Evolutionary conservation across 805 yeast genomes (phyloP), one percentile per base, ranked within the genome.

Genomic region (Kazachstania kunashirensis): DNA sequence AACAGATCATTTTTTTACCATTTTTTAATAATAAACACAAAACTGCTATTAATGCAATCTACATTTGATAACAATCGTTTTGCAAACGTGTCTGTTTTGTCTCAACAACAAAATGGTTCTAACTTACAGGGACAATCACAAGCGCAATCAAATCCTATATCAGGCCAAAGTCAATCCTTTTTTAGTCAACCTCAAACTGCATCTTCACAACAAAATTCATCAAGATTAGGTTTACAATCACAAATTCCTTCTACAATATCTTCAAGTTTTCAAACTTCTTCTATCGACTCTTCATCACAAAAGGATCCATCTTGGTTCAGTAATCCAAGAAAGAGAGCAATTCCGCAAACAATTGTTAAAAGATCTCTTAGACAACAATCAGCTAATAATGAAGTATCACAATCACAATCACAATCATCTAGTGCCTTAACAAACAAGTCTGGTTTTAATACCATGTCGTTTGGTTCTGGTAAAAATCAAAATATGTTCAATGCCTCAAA

Each of bases 311-410:
- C 49, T 16, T 67, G 67, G 68, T 63, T 53, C 41, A 61, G 62
- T 29, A 62, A 62, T 33, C 63, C 69, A n/a, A 67, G 63, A 40
- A 66, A 67, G 41, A 59, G 77, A 39, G 53, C 60, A 1, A 59
- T 67, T n/a, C 76, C 77, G 7, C 63, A 66, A n/a, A 61, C 59
- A 3, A 61, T 70, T 12, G 53, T 71, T 16, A 70, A 68, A 43
- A 58, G 77, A 46, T 50, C 60, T 5, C 46, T 14, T 26, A 46
- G 40, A 34, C 43, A 33, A 39, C 42, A 28, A 24, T 19, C 23
- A 12, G 18, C 33, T 19, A 9, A 33, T 9, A 18, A 19, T 14
- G 34, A 30, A n/a, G 8, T 20, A 7, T 11, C 33, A 6, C 16
- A 18, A 17, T 34, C 37, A 5, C 36, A 25, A 15, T 15, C 28